phyloP scores from a whole-genome alignment of 768 basidiomycete species.

The Glaciozyma antarctica region DNA sequence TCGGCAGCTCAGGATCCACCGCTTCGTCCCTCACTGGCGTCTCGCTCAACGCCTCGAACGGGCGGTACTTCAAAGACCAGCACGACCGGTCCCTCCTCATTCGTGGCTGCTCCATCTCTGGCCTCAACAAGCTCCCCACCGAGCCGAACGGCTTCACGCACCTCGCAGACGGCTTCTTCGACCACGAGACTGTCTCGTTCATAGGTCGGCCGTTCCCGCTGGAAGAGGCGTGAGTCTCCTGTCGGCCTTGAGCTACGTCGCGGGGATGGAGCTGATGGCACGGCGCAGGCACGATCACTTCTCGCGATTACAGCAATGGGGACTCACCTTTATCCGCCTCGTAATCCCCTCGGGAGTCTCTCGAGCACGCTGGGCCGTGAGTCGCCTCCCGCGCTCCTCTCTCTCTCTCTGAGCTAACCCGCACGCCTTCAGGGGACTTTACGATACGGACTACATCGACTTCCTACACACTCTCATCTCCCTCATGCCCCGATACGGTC shows the following conservation, averaged over 20 bases:
- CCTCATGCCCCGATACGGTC: constrained; percentile 60
- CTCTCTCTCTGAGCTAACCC: too few relatives aligned
- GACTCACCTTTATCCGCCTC: constrained; percentile 44
- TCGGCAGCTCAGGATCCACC: constrained; percentile 35
- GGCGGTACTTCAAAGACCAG: constrained; percentile 71
- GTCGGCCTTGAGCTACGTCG: constrained; percentile 65
- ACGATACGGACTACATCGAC: constrained; percentile 70
- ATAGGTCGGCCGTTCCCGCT: constrained; percentile 85
- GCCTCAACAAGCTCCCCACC: constrained; percentile 52
- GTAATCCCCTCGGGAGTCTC: constrained; percentile 94
- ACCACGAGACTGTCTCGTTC: constrained; percentile 63
- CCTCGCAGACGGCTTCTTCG: constrained; percentile 55
- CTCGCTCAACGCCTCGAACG: constrained; percentile 54
- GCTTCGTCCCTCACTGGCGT: constrained; percentile 2
- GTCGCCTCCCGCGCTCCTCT: constrained; percentile 38
- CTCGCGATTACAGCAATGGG: constrained; percentile 25
- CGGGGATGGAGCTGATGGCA: constrained; percentile 43
- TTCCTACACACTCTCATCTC: constrained; percentile 65
- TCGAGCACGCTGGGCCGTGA: constrained; percentile 87
- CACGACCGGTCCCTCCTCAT: constrained; percentile 70
- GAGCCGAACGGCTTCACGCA: constrained; percentile 48
- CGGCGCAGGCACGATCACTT: constrained; percentile 19
- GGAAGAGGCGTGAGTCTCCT: constrained; percentile 71
- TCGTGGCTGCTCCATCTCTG: constrained; percentile 77
- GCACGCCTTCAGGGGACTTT: constrained; percentile 63